Evolutionary conservation across 306 rosid species (phyloP).

Genomic region (Mimosa bimucronata): DNA sequence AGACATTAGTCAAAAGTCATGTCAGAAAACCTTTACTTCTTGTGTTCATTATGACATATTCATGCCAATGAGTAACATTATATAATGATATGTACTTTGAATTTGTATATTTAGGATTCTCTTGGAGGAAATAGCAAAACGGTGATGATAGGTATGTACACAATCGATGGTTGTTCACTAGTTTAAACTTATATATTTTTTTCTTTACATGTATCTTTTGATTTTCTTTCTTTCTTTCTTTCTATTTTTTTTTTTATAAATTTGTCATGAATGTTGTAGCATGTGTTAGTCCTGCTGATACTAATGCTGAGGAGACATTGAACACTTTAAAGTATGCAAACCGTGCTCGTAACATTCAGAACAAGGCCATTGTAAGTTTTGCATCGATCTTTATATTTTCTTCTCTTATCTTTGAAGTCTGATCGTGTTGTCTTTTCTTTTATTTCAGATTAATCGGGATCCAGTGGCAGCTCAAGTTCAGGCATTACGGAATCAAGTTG

Average conservation of each 20-base stretch:
- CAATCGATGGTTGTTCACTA: background rate
- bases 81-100: conserved; percentile 30
- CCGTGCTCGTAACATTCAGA: conserved; percentile 97
- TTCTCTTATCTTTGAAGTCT: background rate
- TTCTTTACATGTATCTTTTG: background rate
- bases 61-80: conserved; percentile 6
- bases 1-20: conserved; percentile 13
- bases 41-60: conserved; percentile 9
- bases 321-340: conserved; percentile 98
- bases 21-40: background rate
- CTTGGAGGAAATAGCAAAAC: conserved; percentile 99
- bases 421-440: conserved; percentile 20
- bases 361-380: conserved; percentile 91
- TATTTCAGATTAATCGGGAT: conserved; percentile 80
- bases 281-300: conserved; percentile 98
- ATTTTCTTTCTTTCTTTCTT: too few species aligned
- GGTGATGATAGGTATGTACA: conserved; percentile 86
- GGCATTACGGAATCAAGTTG: conserved; percentile 84
- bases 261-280: conserved; percentile 53
- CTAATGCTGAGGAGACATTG: conserved; percentile 95
- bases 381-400: conserved; percentile 3
- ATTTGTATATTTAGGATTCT: conserved; percentile 71
- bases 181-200: conserved; percentile 12
- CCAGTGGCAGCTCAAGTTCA: conserved; percentile 84
- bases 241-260: background rate